Percentiles rank a stretch among this genome's conserved stretches.
Conservation (phyloP, 2,329 filamentous ascomycete genomes). For the Acarospora socialis region DNA sequence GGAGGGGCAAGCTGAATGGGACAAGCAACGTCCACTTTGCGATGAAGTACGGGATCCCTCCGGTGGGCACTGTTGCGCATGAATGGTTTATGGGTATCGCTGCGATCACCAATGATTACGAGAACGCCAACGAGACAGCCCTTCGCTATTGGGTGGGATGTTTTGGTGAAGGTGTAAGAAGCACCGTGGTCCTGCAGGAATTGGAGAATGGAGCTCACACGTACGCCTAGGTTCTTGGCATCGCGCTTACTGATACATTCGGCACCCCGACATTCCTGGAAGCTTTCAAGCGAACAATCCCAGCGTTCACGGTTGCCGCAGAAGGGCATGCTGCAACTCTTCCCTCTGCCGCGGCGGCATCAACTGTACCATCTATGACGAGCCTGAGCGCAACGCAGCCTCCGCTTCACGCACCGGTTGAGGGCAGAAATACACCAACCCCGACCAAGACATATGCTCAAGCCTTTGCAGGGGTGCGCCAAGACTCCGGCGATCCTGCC, state of each 20-base stretch:
- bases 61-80: constrained; percentile 83
- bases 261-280: constrained; percentile 80
- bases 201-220: constrained; percentile 7
- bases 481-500: constrained; percentile 78
- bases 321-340: constrained; percentile 26
- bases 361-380: constrained; percentile 25
- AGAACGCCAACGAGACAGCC: constrained; percentile 67
- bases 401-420: constrained; percentile 31
- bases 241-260: constrained; percentile 92
- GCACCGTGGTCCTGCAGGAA: constrained; percentile 1
- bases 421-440: constrained; percentile 15
- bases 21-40: constrained; percentile 96
- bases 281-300: constrained; percentile 60
- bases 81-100: constrained; percentile 99
- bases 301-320: constrained; percentile 28
- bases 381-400: constrained; percentile 26
- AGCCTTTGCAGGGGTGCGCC: constrained; percentile 68
- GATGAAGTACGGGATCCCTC: constrained; percentile 74
- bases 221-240: constrained; percentile 48
- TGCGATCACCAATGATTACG: constrained; percentile 76
- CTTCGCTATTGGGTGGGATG: constrained; percentile 80
- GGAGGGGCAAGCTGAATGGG: constrained; percentile 61
- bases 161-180: constrained; percentile 59
- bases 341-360: constrained; percentile 29
- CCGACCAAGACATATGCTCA: constrained; percentile 50